Conservation (phyloP, 2,329 filamentous ascomycete species). For the Aspergillus sp. region DNA sequence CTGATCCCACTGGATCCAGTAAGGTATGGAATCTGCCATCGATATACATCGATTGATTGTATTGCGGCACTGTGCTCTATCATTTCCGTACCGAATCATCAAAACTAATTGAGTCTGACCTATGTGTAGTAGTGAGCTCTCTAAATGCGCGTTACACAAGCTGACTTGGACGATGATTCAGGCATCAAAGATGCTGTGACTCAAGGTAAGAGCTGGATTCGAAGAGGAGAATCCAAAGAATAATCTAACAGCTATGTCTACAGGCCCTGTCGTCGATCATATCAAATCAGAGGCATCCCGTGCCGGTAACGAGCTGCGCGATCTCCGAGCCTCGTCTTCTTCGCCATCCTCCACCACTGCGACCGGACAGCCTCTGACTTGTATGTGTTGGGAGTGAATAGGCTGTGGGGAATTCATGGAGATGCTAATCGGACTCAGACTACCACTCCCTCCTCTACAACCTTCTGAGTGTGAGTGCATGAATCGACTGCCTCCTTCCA, state of each 20-base stretch:
- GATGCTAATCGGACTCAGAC: constrained; percentile 39
- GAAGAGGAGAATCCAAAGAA: background rate
- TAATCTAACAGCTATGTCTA: constrained; percentile 16
- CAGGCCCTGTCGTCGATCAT: constrained; percentile 56
- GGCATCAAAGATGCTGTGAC: constrained; percentile 24
- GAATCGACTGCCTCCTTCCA: background rate
- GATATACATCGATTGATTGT: background rate
- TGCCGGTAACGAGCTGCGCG: constrained; percentile 57
- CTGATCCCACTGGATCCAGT: constrained; percentile 36
- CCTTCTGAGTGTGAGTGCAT: constrained; percentile 55
- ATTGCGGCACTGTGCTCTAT: too few relatives aligned
- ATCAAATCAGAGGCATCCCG: constrained; percentile 56
- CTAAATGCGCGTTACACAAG: constrained; percentile 10
- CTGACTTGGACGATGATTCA: constrained; percentile 17
- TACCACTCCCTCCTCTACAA: constrained; percentile 68
- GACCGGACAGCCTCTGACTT: constrained; percentile 62
- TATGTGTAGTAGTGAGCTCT: background rate
- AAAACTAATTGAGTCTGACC: constrained; percentile 7
- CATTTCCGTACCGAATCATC: too few relatives aligned
- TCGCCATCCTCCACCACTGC: constrained; percentile 54
- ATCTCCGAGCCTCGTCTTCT: constrained; percentile 54
- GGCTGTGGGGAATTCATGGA: background rate
- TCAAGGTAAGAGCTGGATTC: constrained; percentile 17
- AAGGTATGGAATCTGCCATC: constrained; percentile 27
- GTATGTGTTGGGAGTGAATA: constrained; percentile 36